phyloP scores from a whole-genome alignment of 371 early-diverging fungal species.

The Rhizopus microsporus region DNA sequence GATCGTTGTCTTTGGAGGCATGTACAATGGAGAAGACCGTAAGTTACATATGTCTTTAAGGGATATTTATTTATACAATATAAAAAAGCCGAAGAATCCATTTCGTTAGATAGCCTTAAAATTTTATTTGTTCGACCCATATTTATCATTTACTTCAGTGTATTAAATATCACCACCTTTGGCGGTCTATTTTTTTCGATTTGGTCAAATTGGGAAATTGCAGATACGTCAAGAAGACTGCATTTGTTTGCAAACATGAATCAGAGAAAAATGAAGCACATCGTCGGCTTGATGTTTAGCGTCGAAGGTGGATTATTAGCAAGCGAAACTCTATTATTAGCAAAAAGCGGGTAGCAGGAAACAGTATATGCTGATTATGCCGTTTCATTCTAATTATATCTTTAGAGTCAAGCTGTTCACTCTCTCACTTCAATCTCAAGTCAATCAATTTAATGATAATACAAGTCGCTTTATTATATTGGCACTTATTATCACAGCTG shows the following conservation, averaged over 20 bases:
- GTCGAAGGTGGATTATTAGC: constrained; percentile 66
- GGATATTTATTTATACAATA: constrained; percentile 1
- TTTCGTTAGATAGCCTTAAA: constrained; percentile 61
- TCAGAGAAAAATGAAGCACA: constrained; percentile 48
- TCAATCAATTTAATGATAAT: constrained; percentile 65
- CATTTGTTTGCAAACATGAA: constrained; percentile 42
- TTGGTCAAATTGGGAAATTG: constrained; percentile 60
- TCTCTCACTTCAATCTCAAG: constrained; percentile 50
- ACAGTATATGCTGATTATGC: not conserved
- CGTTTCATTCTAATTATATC: not conserved
- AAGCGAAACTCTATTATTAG: constrained; percentile 64
- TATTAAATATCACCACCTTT: constrained; percentile 58
- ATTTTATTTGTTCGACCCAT: constrained; percentile 55
- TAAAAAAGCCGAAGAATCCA: constrained; percentile 51
- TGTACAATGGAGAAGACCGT: constrained; percentile 64
- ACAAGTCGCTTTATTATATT: constrained; percentile 61
- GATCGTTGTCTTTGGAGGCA: constrained; percentile 72
- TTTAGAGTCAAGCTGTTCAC: constrained; percentile 60
- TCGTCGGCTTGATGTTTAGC: constrained; percentile 65
- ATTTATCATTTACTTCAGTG: constrained; percentile 69
- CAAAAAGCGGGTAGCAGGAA: constrained; percentile 61
- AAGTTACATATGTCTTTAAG: constrained; percentile 20
- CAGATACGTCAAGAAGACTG: constrained; percentile 41
- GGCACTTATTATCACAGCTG: constrained; percentile 58
- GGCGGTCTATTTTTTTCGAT: constrained; percentile 53